phyloP scores from a whole-genome alignment of 192 early-diverging fungal genomes.

The Entomortierella parvispora region DNA sequence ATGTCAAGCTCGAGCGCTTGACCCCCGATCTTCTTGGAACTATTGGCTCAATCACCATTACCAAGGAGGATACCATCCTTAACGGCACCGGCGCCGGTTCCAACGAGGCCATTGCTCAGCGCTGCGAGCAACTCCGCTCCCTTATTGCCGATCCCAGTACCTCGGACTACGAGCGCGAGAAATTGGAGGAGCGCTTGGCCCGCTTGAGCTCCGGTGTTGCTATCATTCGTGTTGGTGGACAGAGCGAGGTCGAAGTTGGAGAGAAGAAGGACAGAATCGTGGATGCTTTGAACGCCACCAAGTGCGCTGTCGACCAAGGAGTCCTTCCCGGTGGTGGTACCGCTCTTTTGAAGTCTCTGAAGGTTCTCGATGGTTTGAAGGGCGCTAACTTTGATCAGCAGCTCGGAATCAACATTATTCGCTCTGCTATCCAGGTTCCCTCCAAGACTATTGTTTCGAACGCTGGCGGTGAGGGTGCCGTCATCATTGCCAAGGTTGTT shows the following conservation, averaged over 20 bases:
- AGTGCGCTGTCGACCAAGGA: slow-evolving; percentile 99
- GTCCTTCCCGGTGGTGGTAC: slow-evolving; percentile 99
- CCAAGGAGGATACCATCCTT: slow-evolving; percentile 99
- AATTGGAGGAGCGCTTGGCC: slow-evolving; percentile 99
- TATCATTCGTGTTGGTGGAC: slow-evolving; percentile 98
- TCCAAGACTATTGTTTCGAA: slow-evolving; percentile 96
- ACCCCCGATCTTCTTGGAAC: slow-evolving; percentile 92
- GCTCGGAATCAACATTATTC: slow-evolving; percentile 96
- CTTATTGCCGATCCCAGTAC: slow-evolving; percentile 83
- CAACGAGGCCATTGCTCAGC: slow-evolving; percentile 90
- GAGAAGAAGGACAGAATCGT: slow-evolving; percentile 99
- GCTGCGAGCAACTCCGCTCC: slow-evolving; percentile 97
- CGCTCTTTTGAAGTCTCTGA: slow-evolving; percentile 94
- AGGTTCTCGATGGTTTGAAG: slow-evolving; percentile 83
- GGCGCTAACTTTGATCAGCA: slow-evolving; percentile 99
- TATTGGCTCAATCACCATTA: slow-evolving; percentile 88
- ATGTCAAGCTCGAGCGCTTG: slow-evolving; percentile 96
- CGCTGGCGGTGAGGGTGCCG: slow-evolving; percentile 96
- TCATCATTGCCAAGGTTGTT: slow-evolving; percentile 95
- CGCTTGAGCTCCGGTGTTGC: slow-evolving; percentile 99
- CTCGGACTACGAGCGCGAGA: slow-evolving; percentile 99
- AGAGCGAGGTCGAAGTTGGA: slow-evolving; percentile 98
- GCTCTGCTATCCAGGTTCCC: slow-evolving; percentile 93
- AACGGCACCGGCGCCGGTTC: slow-evolving; percentile 91
- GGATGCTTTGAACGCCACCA: slow-evolving; percentile 98